Evolutionary conservation across 2,329 filamentous ascomycete genomes (phyloP), one percentile per base, ranked within the genome.

Genomic region (Fusarium sp.): DNA sequence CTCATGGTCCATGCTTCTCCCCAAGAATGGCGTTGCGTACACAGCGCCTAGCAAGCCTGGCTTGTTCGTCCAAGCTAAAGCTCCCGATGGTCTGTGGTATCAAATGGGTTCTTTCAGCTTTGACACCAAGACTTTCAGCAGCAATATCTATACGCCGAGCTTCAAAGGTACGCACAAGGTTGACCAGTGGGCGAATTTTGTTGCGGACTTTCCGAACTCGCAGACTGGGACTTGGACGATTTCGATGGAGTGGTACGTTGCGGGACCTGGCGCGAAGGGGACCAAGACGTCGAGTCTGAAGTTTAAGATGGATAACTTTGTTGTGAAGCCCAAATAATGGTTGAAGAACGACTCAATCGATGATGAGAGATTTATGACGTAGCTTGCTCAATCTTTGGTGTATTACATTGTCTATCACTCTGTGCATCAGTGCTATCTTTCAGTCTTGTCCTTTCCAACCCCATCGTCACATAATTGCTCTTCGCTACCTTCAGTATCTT

Each of bases 161-260:
- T 37, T 44, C 1, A 63, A 38, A 16, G 57, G 57, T 3, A 62
- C 57, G 4, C 27, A 62, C 1, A 54, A 45, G 14, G 16, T 45
- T 29, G n/a, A 54, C 8, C 25, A 64, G 10, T 64, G 61, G 61
- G 21, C 5, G 8, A 64, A 39, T 4, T 64, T 45, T 21, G 38
- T 39, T 1, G 61, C 57, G 6, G 58, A 63, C 5, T 23, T 64
- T n/a, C 58, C 57, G 4, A 64, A 23, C 11, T 38, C 38, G 8
- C 58, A 63, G 38, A 63, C 58, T 45, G 57, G 61, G 1, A 45
- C 38, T 27, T 64, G 61, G 57, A 64, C 38, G 3, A 44, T 64
- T 38, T 62, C 57, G 5, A 54, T 63, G 45, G 57, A 64, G 38
- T 63, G 61, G 61, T 64, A 62, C 27, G n/a, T 27, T 19, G 3